Base-by-base conservation (phyloP, 345 rosid species). In the Lepidium didymum region DNA sequence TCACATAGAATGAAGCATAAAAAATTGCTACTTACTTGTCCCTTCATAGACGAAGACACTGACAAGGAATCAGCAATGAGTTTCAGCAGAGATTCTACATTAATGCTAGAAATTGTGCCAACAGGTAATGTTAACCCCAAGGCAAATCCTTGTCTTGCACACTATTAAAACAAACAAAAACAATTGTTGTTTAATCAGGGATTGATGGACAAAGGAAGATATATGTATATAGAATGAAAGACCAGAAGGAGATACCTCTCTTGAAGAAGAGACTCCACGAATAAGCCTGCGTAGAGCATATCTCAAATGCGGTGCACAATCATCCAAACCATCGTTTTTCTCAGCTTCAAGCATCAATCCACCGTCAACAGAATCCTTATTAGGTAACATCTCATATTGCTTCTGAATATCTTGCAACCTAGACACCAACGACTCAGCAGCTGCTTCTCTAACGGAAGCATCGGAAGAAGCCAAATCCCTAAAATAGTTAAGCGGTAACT, bases 131-230 rank as follows among this genome's bases (percentile, higher is more conserved):
- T 81, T 79, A 94, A 79, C 60, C 96, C 99, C 80, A 94, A 80
- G 1, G 99, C 90, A 83, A 91, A 95, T 38, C 97, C 97, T 75
- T 89, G 96, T 68, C 97, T 89, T 38, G 96, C 99, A 72, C 91
- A 91, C 97, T 91, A 82, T 76, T 78, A 70, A 60, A 64, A 8
- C 55, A 43, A 43, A 18, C 13, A 19, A 23, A 19, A 1, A 29
- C 37, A 18, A 5, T 25, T 6, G 13, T 23, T 63, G 15, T 60
- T 49, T 12, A 64, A 21, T 52, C 18, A 60, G 31, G n/a, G 3
- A 36, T 6, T 15, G 64, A 7, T 23, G 29, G 37, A 44, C 33
- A 37, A 50, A 41, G 43, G 4, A 23, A 0, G 8, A 43, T 27
- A 18, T 43, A 25, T 68, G 8, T 29, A 54, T 35, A 67, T 0